Evolutionary conservation across 177 flowering plant species (phyloP), one percentile per base, ranked within the genome.

Genomic region (Telopea speciosissima): DNA sequence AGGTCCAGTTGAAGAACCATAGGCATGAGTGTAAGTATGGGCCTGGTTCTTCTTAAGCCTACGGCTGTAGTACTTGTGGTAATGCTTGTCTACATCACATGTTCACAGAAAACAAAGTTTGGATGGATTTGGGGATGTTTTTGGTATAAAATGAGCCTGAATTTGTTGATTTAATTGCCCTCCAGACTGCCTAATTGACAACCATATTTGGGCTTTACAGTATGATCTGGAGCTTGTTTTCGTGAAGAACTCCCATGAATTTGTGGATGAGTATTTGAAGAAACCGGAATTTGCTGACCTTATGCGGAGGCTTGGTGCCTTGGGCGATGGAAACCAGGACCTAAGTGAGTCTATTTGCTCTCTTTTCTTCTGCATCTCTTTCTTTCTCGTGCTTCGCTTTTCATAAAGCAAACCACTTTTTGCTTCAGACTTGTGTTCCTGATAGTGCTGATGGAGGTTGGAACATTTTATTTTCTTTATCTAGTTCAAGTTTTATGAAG

Each of bases 291-390:
- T 77, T 68, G 77, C 87, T 66, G 99, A 96, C 58, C 92, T 93
- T 60, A 96, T 93, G 99, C 77, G 96, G 72, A 83, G 95, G 73
- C 91, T 96, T 73, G 98, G 99, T 70, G 99, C 99, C 52, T 81
- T 93, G 76, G 99, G 98, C 72, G 99, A 95, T 73, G 98, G 98
- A 65, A 89, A 89, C 81, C 85, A 84, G 73, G 97, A 92, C 66
- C 85, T 73, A 44, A 88, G 97, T 95, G 76, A 79, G 92, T 72
- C 5, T 13, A 25, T 49, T 49, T 49, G 2, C 31, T 49, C 17
- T 31, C 26, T 19, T 17, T 10, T 62, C 36, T 23, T 66, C 3
- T 56, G 19, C 33, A 66, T 64, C 1, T 5, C 11, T 26, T n/a
- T 31, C 9, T 40, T 24, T 16, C 19, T 3, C 5, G 17, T 6